Evolutionary conservation across 768 basidiomycete genomes (phyloP), one percentile per base, ranked within the genome.

Genomic region (Amanita polypyramis): DNA sequence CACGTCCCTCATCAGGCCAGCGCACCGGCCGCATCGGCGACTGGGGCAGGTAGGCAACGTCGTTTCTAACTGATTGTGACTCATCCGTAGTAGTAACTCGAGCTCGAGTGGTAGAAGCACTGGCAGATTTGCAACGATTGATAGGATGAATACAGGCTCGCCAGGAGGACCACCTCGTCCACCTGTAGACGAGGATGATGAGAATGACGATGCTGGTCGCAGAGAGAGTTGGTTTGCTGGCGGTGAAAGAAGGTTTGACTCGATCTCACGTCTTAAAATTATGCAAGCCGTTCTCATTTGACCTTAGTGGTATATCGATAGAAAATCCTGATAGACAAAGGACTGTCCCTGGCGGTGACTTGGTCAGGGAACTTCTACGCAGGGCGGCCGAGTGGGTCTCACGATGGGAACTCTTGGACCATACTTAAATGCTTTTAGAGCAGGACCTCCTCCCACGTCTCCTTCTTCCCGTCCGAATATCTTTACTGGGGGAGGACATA

Each of bases 211-310:
- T 36, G 67, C 66, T 4, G 70, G 72, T 30, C 73, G 74, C 14
- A 67, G 71, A 1, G 79, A 88, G 56, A 82, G 73, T 54, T 88
- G 83, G 75, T 98, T 90, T 63, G 84, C 95, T 2, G 95, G 95
- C n/a, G 95, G 95, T 0, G 95, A 95, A 62, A 72, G 89, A 59
- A 93, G 91, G 93, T 88, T 29, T 61, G 43, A 20, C 4, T 37
- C 7, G 37, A 25, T 12, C 30, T 8, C n/a, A n/a, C n/a, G n/a
- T n/a, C n/a, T 35, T 29, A 9, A 39, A 30, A 25, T 37, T 43
- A 20, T 53, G 17, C 47, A 46, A 5, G 17, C 32, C 33, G 25
- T 32, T 14, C 33, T 33, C 23, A 49, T 27, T 10, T 21, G n/a
- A 14, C 19, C 47, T 4, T 59, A 97, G 93, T 62, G 95, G 94